A percentile compares a stretch with the other conserved stretches of the same genome.
Evolutionary conservation across 2,329 filamentous ascomycete species (phyloP).

Genomic region (Sporothrix curviconia): DNA sequence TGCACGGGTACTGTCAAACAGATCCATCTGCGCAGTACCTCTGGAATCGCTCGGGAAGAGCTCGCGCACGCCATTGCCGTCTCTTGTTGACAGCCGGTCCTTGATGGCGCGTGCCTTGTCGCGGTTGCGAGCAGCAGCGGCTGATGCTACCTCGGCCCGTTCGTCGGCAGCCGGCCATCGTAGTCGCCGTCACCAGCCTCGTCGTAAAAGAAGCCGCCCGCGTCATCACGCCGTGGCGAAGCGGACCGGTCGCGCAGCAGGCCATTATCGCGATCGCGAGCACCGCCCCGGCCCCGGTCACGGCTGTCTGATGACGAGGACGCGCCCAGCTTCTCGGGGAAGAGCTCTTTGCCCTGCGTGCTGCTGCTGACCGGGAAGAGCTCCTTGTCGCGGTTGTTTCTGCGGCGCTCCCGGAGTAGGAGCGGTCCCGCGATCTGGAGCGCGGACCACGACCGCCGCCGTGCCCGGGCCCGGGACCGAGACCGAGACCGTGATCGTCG

Average conservation of each 20-base stretch:
- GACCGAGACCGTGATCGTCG: conserved; percentile 22
- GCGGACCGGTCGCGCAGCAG: conserved; percentile 43
- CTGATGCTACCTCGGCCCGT: conserved; percentile 16
- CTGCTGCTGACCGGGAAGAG: conserved; percentile 47
- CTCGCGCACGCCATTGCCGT: conserved; percentile 33
- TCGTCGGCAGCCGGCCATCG: conserved; percentile 23
- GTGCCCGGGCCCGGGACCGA: conserved; percentile 22
- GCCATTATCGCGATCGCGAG: conserved; percentile 24
- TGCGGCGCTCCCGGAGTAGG: conserved; percentile 20
- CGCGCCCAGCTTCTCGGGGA: conserved; percentile 11
- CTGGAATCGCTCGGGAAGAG: conserved; percentile 43
- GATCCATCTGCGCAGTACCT: conserved; percentile 30
- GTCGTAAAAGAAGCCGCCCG: conserved; percentile 35
- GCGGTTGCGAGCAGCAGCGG: conserved; percentile 32
- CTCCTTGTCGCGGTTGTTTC: conserved; percentile 50
- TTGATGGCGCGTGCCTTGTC: conserved; percentile 41
- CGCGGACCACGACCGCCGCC: conserved; percentile 1
- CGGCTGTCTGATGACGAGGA: neutral
- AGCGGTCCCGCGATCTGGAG: conserved; percentile 4
- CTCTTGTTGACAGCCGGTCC: conserved; percentile 34
- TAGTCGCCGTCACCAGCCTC: conserved; percentile 22
- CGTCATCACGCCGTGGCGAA: conserved; percentile 41
- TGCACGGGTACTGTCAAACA: conserved; percentile 24
- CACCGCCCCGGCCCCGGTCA: conserved; percentile 33
- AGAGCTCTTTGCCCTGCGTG: conserved; percentile 14